These are phyloP conservation scores for Mortierella sp. DNA, from an alignment of 371 early-diverging fungal genomes.

Conservation along the genomic window DNA sequence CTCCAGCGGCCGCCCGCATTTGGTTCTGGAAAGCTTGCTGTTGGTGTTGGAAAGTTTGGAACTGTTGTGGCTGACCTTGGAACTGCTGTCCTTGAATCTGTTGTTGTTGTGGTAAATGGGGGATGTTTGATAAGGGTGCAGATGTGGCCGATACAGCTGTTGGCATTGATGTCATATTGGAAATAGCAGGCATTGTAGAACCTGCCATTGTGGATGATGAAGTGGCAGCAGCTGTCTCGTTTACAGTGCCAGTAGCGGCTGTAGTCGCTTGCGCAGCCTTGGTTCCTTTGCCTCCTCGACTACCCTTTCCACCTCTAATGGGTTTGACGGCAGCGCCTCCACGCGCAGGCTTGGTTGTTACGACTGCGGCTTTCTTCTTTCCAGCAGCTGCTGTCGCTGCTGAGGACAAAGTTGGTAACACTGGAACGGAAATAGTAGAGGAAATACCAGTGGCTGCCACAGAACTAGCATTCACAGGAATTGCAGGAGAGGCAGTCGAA, in stretches of 20 bases:
- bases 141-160: neutral
- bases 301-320: constrained; percentile 17
- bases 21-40: constrained; percentile 17
- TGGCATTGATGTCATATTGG: neutral
- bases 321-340: constrained; percentile 16
- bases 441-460: neutral
- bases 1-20: constrained; percentile 5
- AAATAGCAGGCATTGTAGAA: constrained; percentile 1
- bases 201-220: constrained; percentile 36
- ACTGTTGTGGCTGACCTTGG: constrained; percentile 12
- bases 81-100: constrained; percentile 10
- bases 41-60: constrained; percentile 12
- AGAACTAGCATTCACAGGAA: neutral
- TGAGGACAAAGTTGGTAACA: neutral
- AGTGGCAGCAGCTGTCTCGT: constrained; percentile 3
- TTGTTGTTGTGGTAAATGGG: constrained; percentile 12
- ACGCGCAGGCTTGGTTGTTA: neutral
- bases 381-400: neutral
- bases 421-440: neutral
- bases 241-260: neutral
- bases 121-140: constrained; percentile 1
- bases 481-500: neutral
- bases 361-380: constrained; percentile 8
- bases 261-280: constrained; percentile 16
- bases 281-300: constrained; percentile 16